Conservation (phyloP, 2,329 filamentous ascomycete species). For the Gyromitra esculenta region DNA sequence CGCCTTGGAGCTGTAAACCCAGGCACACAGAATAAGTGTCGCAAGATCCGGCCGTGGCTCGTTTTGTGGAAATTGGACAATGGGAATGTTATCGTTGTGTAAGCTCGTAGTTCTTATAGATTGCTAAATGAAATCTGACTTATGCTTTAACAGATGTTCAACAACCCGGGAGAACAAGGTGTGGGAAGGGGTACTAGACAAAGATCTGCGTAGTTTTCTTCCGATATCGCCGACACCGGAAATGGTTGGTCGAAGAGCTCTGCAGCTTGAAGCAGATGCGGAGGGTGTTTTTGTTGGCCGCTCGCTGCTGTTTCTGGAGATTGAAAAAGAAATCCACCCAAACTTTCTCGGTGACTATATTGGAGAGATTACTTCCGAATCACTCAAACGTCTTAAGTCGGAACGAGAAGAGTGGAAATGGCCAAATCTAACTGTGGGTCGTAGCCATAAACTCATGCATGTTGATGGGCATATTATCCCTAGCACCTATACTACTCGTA, state of each 20-base stretch:
- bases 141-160: constrained; percentile 25
- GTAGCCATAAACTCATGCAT: not conserved
- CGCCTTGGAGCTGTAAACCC: constrained; percentile 29
- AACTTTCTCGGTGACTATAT: constrained; percentile 42
- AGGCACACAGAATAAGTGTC: constrained; percentile 46
- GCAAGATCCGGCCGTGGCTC: constrained; percentile 46
- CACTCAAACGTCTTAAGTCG: constrained; percentile 26
- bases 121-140: constrained; percentile 3
- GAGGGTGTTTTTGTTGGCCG: constrained; percentile 36
- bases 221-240: constrained; percentile 43
- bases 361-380: constrained; percentile 29
- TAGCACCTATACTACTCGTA: not conserved
- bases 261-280: constrained; percentile 17
- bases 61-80: constrained; percentile 35
- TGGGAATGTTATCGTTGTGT: constrained; percentile 36
- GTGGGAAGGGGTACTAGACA: constrained; percentile 23
- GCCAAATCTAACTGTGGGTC: not conserved
- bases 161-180: constrained; percentile 43
- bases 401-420: constrained; percentile 28
- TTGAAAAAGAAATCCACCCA: constrained; percentile 35
- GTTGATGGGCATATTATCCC: not conserved
- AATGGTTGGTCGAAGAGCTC: constrained; percentile 7
- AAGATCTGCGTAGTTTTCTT: constrained; percentile 34
- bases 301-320: constrained; percentile 33
- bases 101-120: not conserved